Conservation (phyloP, 106 monocot species). For the Apostasia ramifera region DNA sequence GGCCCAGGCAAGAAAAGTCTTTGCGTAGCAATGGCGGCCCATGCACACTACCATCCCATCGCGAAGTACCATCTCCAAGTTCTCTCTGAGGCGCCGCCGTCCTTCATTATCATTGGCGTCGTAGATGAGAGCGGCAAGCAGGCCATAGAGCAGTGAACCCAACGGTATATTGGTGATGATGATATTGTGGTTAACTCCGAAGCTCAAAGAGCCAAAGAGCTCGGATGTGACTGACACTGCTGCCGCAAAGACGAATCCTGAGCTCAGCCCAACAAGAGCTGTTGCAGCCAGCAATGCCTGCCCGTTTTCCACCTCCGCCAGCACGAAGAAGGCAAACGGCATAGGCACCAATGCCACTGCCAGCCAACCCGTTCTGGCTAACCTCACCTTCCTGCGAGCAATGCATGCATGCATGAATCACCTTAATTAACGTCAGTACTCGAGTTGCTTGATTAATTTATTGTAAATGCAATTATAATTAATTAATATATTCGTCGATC, state of each 20-base stretch:
- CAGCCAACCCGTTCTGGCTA: constrained; percentile 82
- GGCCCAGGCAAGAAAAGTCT: constrained; percentile 62
- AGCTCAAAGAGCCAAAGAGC: constrained; percentile 64
- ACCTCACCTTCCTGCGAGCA: constrained; percentile 35
- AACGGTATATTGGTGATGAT: constrained; percentile 82
- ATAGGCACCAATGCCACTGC: constrained; percentile 42
- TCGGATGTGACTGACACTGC: constrained; percentile 73
- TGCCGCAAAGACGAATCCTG: constrained; percentile 80
- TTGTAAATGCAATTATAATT: too few species aligned
- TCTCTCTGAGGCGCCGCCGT: not conserved
- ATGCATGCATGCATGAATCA: not conserved
- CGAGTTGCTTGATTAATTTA: too few species aligned
- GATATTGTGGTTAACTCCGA: constrained; percentile 86
- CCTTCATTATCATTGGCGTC: constrained; percentile 44
- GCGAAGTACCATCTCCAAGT: not conserved
- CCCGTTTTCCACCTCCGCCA: constrained; percentile 17
- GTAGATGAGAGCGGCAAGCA: constrained; percentile 62
- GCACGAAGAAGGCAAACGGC: constrained; percentile 63
- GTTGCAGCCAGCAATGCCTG: constrained; percentile 43
- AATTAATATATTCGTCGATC: not conserved
- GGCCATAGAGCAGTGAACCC: constrained; percentile 78
- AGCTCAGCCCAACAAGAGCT: constrained; percentile 66
- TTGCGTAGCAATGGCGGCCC: constrained; percentile 60
- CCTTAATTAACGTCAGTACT: too few species aligned
- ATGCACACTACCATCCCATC: constrained; percentile 54